Percentiles rank a stretch among this genome's conserved stretches.
Evolutionary conservation across 768 basidiomycete genomes (phyloP).

Genomic region (Leucosporidium yakuticum): DNA sequence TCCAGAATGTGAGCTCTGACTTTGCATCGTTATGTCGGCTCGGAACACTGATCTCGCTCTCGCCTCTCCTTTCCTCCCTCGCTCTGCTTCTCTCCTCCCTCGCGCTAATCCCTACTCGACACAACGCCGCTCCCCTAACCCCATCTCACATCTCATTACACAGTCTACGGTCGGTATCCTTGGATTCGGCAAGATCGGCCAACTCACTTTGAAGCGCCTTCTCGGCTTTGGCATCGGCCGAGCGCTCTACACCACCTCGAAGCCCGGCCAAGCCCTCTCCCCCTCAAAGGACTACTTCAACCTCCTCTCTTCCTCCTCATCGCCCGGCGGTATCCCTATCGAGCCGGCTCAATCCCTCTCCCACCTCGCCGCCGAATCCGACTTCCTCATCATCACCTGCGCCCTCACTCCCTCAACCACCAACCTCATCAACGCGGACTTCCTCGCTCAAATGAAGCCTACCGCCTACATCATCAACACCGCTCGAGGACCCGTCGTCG

Average conservation of each 20-base stretch:
- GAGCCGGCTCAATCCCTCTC: constrained; percentile 45
- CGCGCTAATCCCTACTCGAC: too few relatives aligned
- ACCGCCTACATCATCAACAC: constrained; percentile 78
- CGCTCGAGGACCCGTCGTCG: constrained; percentile 76
- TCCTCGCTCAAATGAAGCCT: constrained; percentile 78
- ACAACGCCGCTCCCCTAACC: too few relatives aligned
- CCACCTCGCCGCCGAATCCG: constrained; percentile 67
- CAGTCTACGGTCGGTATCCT: constrained; percentile 71
- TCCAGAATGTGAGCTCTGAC: constrained; percentile 36
- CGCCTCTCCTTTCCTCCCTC: background rate
- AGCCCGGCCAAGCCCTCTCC: constrained; percentile 37
- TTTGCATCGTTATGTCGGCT: background rate
- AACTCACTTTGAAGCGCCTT: constrained; percentile 71
- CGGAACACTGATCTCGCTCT: background rate
- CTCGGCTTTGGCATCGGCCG: constrained; percentile 73
- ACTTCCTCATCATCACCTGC: constrained; percentile 72
- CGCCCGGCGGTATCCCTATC: constrained; percentile 14
- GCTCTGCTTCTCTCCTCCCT: too few relatives aligned
- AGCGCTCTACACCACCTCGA: constrained; percentile 62
- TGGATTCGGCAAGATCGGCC: constrained; percentile 84
- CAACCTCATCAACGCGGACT: constrained; percentile 64
- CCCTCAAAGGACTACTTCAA: constrained; percentile 28
- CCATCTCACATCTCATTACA: too few relatives aligned
- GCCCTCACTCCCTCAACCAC: constrained; percentile 53
- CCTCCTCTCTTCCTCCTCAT: constrained; percentile 6